These are phyloP conservation scores for Picochlorum sp. DNA, from an alignment of 139 green algal species.

Conservation along the genomic window DNA sequence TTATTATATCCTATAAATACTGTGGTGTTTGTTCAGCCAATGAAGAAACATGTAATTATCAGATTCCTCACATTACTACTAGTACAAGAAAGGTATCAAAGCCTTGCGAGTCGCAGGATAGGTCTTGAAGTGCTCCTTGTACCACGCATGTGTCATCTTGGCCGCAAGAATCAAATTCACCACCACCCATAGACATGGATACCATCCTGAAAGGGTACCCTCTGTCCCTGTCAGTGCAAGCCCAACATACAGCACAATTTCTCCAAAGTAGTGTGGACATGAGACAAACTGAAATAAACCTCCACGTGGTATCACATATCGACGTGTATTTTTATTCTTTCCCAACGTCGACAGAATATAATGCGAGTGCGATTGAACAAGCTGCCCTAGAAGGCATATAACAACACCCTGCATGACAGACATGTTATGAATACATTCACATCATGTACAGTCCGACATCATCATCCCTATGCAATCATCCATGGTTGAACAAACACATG, in stretches of 20 bases:
- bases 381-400: slow-evolving; percentile 40
- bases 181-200: slow-evolving; percentile 38
- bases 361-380: slow-evolving; percentile 48
- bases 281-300: slow-evolving; percentile 63
- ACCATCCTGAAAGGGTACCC: slow-evolving; percentile 1
- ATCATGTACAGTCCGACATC: too few relatives aligned
- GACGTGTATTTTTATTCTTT: background rate
- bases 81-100: slow-evolving; percentile 46
- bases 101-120: slow-evolving; percentile 39
- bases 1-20: background rate
- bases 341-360: slow-evolving; percentile 33
- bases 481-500: too few relatives aligned
- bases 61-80: too few relatives aligned
- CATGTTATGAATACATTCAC: too few relatives aligned
- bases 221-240: slow-evolving; percentile 26
- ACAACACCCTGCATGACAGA: slow-evolving; percentile 15
- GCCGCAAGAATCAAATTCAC: slow-evolving; percentile 63
- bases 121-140: slow-evolving; percentile 35
- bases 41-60: slow-evolving; percentile 7
- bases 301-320: slow-evolving; percentile 25
- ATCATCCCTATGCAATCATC: background rate
- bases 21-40: background rate
- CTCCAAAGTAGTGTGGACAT: slow-evolving; percentile 75
- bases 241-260: slow-evolving; percentile 69
- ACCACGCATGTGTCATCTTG: slow-evolving; percentile 51